Evolutionary conservation across 306 rosid species (phyloP).

Genomic region (Cucumis cinereus): DNA sequence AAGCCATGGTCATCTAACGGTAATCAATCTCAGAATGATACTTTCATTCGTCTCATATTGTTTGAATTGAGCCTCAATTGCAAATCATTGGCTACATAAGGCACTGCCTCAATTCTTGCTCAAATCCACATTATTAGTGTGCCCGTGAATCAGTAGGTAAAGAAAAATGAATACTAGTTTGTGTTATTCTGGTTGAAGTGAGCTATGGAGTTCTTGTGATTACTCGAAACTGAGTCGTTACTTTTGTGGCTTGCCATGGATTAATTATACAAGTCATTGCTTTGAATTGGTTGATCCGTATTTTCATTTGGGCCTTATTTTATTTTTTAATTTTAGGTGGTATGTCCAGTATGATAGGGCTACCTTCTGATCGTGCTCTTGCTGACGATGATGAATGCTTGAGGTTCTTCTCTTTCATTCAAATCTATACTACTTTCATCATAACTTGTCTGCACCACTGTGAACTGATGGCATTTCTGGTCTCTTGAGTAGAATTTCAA

Average conservation of each 20-base stretch:
- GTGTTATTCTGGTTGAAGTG: not conserved
- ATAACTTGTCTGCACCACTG: not conserved
- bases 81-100: not conserved
- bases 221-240: not conserved
- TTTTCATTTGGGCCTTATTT: not conserved
- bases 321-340: constrained; percentile 40
- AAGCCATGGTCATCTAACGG: constrained; percentile 67
- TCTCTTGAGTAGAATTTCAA: not conserved
- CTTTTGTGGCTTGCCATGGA: not conserved
- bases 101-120: not conserved
- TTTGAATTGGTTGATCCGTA: not conserved
- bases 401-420: constrained; percentile 36
- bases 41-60: not conserved
- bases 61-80: not conserved
- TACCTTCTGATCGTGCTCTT: constrained; percentile 89
- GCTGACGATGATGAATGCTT: constrained; percentile 74
- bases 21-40: constrained; percentile 11
- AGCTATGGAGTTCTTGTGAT: not conserved
- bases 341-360: constrained; percentile 81
- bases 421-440: not conserved
- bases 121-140: not conserved
- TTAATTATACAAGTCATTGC: not conserved
- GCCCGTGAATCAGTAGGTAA: not conserved
- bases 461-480: not conserved
- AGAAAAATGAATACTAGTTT: not conserved